Conservation (phyloP, 768 basidiomycete species). For the Boletus vinaceobasis region DNA sequence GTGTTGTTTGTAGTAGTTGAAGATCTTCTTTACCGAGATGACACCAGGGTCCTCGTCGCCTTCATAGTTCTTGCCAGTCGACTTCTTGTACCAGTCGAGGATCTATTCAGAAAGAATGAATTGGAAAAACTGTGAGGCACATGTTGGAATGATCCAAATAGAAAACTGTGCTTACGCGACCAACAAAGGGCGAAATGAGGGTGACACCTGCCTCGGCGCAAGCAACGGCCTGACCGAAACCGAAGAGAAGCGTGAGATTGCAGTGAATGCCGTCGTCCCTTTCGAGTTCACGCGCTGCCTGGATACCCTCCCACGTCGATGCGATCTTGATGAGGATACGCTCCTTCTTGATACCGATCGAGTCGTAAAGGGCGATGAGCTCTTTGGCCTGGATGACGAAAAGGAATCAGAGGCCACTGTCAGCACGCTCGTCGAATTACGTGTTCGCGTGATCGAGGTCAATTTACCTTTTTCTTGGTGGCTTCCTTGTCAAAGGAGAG, state of each 20-base stretch:
- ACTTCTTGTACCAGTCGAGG: conserved; percentile 99
- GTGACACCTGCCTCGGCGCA: conserved; percentile 98
- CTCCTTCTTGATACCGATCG: conserved; percentile 90
- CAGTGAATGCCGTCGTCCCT: conserved; percentile 92
- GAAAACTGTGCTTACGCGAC: conserved; percentile 62
- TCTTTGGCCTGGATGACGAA: conserved; percentile 56
- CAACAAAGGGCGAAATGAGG: conserved; percentile 98
- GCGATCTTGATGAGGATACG: conserved; percentile 99
- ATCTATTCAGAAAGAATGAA: conserved; percentile 50
- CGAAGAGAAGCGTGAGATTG: conserved; percentile 98
- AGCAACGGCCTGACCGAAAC: conserved; percentile 97
- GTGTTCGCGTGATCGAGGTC: conserved; percentile 15
- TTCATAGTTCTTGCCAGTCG: conserved; percentile 80
- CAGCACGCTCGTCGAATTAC: conserved; percentile 19
- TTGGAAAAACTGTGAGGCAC: conserved; percentile 3
- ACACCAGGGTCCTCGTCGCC: conserved; percentile 97
- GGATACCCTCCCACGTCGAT: conserved; percentile 99
- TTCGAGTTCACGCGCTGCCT: conserved; percentile 96
- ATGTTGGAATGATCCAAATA: conserved; percentile 11
- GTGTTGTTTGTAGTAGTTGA: conserved; percentile 99
- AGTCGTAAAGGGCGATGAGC: conserved; percentile 92
- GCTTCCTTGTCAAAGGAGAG: conserved; percentile 94
- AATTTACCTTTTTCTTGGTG: conserved; percentile 78
- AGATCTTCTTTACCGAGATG: conserved; percentile 92
- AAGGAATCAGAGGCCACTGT: conserved; percentile 2